Evolutionary conservation across 805 yeast genomes (phyloP), one percentile per base, ranked within the genome.

Genomic region (Cyberlindnera subsufficiens): DNA sequence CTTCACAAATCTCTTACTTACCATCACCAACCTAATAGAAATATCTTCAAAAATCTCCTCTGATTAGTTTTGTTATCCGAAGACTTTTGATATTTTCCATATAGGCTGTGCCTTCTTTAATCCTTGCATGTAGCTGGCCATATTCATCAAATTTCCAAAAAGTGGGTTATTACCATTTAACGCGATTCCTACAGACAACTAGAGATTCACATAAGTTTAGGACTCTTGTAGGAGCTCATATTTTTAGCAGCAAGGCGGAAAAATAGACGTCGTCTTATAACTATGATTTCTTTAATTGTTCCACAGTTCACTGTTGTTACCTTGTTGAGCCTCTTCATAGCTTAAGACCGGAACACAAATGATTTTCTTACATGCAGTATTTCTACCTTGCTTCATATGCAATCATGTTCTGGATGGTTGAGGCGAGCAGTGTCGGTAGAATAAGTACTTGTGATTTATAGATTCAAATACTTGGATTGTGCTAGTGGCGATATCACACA

Each of bases 371-470:
- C 44, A 48, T 56, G 50, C 61, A 66, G 65, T 68, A 66, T 57
- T 58, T 57, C 47, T 57, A 57, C 38, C 56, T 58, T 39, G 54
- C 59, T 11, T 54, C 63, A 1, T 65, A 65, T 45, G 64, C 66
- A 30, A 59, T 56, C 13, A 38, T 58, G 51, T 50, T 59, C 18
- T 52, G 69, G 1, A 55, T 60, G 31, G 61, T 55, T 31, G 65
- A 65, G 42, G 66, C 74, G 7, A 71, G 71, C 46, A 69, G 74
- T 13, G 70, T 75, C 6, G 75, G 76, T 14, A 61, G 67, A 39
- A 69, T 74, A 9, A 71, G 70, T 47, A 64, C 69, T 66, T n/a
- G 60, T 59, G 22, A 57, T 61, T 19, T 61, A 66, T 45, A 63
- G 66, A 17, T 57, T 66, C 47, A 60, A 59, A 51, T 66, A 61